These are phyloP conservation scores for Chloranthus sessilifolius DNA, from an alignment of 164 flowering plant genomes.

Conservation along the genomic window DNA sequence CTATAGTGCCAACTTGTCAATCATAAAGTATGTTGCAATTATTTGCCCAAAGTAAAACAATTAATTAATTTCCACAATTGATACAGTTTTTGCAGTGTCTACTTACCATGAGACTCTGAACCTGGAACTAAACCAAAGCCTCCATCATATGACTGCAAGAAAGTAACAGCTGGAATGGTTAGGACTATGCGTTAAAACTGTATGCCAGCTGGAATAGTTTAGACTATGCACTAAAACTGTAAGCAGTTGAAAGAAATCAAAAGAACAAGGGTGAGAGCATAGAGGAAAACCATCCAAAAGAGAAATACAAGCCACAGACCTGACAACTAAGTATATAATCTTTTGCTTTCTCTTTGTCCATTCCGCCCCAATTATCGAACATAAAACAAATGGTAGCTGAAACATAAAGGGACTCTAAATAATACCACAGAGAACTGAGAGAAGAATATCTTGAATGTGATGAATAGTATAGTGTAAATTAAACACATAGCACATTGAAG, in stretches of 20 bases:
- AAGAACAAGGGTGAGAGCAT: slow-evolving; percentile 1
- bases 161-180: neutral
- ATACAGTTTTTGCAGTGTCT: slow-evolving; percentile 10
- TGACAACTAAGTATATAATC: slow-evolving; percentile 74
- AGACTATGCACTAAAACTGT: neutral
- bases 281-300: neutral
- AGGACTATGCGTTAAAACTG: neutral
- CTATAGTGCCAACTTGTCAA: too few relatives aligned
- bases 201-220: neutral
- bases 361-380: slow-evolving; percentile 88
- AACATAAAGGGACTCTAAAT: slow-evolving; percentile 15
- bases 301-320: too few relatives aligned
- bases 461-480: neutral
- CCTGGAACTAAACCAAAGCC: slow-evolving; percentile 95
- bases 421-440: slow-evolving; percentile 4
- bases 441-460: neutral
- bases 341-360: slow-evolving; percentile 79
- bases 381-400: slow-evolving; percentile 82
- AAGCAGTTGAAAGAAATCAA: neutral
- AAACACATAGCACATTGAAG: neutral
- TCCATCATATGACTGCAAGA: slow-evolving; percentile 96
- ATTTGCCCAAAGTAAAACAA: too few relatives aligned
- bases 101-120: slow-evolving; percentile 97
- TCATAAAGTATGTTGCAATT: too few relatives aligned
- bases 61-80: too few relatives aligned